Conservation (phyloP, 371 early-diverging fungal species). For the Sporodiniella umbellata region DNA sequence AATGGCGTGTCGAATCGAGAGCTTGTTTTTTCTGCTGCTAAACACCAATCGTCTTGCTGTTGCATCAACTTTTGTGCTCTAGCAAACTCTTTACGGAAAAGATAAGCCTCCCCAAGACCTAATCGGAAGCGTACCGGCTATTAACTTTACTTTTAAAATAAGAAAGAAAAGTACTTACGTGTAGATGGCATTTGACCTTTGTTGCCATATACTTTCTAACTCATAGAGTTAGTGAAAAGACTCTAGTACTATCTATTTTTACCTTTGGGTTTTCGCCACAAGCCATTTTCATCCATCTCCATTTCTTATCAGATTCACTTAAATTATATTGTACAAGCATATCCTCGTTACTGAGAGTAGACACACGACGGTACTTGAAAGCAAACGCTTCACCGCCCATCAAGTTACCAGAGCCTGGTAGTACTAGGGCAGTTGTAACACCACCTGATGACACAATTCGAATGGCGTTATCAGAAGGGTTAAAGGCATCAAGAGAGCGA, state of each 20-base stretch:
- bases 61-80: conserved; percentile 50
- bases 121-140: too few relatives aligned
- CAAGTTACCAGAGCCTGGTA: conserved; percentile 75
- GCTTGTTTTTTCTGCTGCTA: conserved; percentile 32
- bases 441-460: conserved; percentile 70
- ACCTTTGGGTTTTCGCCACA: conserved; percentile 82
- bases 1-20: conserved; percentile 42
- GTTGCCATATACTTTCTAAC: conserved; percentile 25
- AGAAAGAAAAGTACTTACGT: conserved; percentile 15
- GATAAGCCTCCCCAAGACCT: conserved; percentile 72
- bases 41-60: conserved; percentile 81
- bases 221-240: neutral
- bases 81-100: conserved; percentile 61
- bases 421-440: conserved; percentile 70
- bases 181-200: conserved; percentile 32
- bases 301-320: conserved; percentile 23
- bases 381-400: conserved; percentile 77
- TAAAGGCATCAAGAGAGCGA: conserved; percentile 56
- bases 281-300: conserved; percentile 82
- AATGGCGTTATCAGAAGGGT: conserved; percentile 63
- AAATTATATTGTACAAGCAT: conserved; percentile 60
- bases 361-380: conserved; percentile 53
- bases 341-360: conserved; percentile 55
- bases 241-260: neutral
- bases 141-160: neutral